phyloP scores from a whole-genome alignment of 805 yeast species.

The Grigorovia yakushimaensis region DNA sequence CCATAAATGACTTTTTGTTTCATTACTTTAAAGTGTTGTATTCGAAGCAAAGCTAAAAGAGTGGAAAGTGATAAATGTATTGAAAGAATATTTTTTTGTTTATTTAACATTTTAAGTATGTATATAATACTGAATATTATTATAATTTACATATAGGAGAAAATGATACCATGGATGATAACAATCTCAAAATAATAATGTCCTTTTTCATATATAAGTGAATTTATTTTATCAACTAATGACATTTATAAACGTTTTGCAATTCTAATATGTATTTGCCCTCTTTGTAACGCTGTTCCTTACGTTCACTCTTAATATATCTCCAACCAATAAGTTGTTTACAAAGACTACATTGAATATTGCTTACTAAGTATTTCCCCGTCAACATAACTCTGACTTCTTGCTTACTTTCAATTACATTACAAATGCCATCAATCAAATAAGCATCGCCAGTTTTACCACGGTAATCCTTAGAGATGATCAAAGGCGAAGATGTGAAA shows the following conservation, averaged over 20 bases:
- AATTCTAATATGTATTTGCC: conserved; percentile 49
- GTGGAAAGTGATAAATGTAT: too few species aligned
- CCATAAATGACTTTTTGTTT: too few species aligned
- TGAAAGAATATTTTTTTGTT: too few species aligned
- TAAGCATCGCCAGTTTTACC: conserved; percentile 53
- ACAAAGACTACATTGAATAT: conserved; percentile 48
- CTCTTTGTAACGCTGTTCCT: conserved; percentile 47
- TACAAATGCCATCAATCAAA: conserved; percentile 41
- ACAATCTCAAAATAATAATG: too few species aligned
- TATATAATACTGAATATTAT: too few species aligned
- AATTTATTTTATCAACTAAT: not conserved
- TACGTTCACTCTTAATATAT: conserved; percentile 39
- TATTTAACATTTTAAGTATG: too few species aligned
- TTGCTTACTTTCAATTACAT: conserved; percentile 30
- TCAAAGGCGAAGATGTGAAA: conserved; percentile 23
- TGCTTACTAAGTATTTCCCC: conserved; percentile 48
- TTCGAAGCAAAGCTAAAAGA: too few species aligned
- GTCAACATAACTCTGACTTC: conserved; percentile 46
- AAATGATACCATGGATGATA: too few species aligned
- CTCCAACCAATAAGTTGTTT: conserved; percentile 51
- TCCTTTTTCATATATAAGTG: too few species aligned
- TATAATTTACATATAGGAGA: too few species aligned
- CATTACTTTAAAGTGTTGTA: too few species aligned
- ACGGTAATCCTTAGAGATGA: conserved; percentile 35
- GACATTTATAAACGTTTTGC: conserved; percentile 21